Percentiles rank a stretch among this genome's conserved stretches.
phyloP scores from a whole-genome alignment of 2,329 filamentous ascomycete species.

The Cercospora janseana region DNA sequence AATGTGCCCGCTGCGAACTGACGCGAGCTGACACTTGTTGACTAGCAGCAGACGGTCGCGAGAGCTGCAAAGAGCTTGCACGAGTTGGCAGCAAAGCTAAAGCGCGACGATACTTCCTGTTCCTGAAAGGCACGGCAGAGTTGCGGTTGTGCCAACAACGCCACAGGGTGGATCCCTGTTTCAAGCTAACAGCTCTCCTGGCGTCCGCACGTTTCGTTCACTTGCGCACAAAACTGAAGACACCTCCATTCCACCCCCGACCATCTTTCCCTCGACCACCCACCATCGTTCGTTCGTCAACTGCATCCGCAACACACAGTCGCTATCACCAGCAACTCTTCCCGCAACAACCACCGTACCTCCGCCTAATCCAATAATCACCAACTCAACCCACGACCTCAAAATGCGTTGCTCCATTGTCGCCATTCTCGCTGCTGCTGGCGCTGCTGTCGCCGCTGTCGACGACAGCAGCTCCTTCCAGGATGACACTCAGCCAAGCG shows the following conservation, averaged over 20 bases:
- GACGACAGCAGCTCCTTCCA: slow-evolving; percentile 3
- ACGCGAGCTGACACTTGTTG: neutral
- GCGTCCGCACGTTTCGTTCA: slow-evolving; percentile 4
- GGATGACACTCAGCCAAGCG: slow-evolving; percentile 14
- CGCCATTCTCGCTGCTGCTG: slow-evolving; percentile 23
- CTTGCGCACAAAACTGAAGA: slow-evolving; percentile 14
- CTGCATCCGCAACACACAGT: slow-evolving; percentile 15
- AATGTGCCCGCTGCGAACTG: neutral
- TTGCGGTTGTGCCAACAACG: neutral
- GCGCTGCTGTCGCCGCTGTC: slow-evolving; percentile 19
- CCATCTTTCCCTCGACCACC: slow-evolving; percentile 3
- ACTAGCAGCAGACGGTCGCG: neutral
- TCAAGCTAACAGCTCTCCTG: slow-evolving; percentile 12
- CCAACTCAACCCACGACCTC: slow-evolving; percentile 14
- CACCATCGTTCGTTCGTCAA: slow-evolving; percentile 3
- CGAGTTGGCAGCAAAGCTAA: neutral
- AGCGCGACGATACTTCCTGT: slow-evolving; percentile 1
- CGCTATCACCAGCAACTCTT: slow-evolving; percentile 12
- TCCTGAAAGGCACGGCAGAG: slow-evolving; percentile 6
- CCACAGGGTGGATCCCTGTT: slow-evolving; percentile 9
- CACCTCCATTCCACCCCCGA: slow-evolving; percentile 6
- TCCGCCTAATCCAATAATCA: slow-evolving; percentile 12
- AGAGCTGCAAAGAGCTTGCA: neutral
- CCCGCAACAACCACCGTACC: slow-evolving; percentile 5
- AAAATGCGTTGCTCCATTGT: slow-evolving; percentile 28